Conservation (phyloP, 1,139 yeast species). For the Ogataea hybrid region DNA sequence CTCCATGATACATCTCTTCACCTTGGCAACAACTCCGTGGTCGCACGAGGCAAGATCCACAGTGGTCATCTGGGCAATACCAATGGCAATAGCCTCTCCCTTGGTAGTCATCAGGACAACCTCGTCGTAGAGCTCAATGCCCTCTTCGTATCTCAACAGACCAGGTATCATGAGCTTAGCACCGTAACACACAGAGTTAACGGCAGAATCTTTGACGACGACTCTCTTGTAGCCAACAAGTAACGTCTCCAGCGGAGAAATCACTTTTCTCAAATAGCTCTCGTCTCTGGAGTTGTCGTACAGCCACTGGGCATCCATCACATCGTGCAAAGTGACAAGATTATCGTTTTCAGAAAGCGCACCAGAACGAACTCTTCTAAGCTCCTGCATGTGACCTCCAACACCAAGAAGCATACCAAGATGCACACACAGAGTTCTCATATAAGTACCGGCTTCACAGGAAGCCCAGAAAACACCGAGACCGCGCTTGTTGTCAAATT, state of each 20-base stretch:
- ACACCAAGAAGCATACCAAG: slow-evolving; percentile 97
- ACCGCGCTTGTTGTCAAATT: slow-evolving; percentile 95
- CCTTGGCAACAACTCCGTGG: slow-evolving; percentile 98
- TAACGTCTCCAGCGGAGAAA: slow-evolving; percentile 92
- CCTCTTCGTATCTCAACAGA: slow-evolving; percentile 94
- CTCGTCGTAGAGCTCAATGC: slow-evolving; percentile 95
- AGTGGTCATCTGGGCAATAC: slow-evolving; percentile 98
- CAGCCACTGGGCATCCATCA: slow-evolving; percentile 96
- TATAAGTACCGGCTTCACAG: slow-evolving; percentile 99
- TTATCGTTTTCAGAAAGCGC: slow-evolving; percentile 89
- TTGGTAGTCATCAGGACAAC: slow-evolving; percentile 97
- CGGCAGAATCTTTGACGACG: slow-evolving; percentile 97
- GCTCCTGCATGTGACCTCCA: slow-evolving; percentile 99
- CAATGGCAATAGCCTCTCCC: slow-evolving; percentile 99
- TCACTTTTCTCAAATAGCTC: slow-evolving; percentile 87
- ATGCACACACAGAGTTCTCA: slow-evolving; percentile 99
- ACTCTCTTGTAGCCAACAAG: slow-evolving; percentile 94
- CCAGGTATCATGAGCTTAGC: slow-evolving; percentile 99
- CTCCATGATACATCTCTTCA: slow-evolving; percentile 99
- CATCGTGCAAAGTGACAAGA: slow-evolving; percentile 94
- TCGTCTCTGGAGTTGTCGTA: slow-evolving; percentile 98
- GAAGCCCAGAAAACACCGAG: slow-evolving; percentile 99
- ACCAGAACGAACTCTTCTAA: slow-evolving; percentile 98
- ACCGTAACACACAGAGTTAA: slow-evolving; percentile 97
- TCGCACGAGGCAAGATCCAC: slow-evolving; percentile 96